Evolutionary conservation across 2,329 filamentous ascomycete genomes (phyloP).

Genomic region (Aspergillus amoenus): DNA sequence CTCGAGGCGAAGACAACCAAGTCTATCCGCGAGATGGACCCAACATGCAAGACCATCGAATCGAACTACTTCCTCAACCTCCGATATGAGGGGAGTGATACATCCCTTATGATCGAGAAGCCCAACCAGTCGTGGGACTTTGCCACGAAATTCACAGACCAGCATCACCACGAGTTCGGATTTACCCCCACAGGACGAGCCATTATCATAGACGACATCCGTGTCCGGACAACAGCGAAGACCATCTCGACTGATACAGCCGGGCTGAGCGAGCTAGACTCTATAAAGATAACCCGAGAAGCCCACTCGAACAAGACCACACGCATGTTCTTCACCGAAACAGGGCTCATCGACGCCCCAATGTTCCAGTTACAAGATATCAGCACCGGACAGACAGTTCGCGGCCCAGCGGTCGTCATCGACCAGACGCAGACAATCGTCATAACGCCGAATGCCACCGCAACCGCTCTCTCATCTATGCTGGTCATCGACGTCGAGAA

Average conservation of each 20-base stretch:
- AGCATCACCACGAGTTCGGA: slow-evolving; percentile 88
- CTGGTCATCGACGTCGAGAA: too few relatives aligned
- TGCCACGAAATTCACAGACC: slow-evolving; percentile 75
- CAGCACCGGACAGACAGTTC: slow-evolving; percentile 25
- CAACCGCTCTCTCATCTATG: slow-evolving; percentile 76
- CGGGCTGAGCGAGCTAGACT: slow-evolving; percentile 57
- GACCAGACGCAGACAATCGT: slow-evolving; percentile 79
- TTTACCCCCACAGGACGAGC: slow-evolving; percentile 77
- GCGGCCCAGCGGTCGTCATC: slow-evolving; percentile 79
- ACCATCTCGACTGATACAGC: too few relatives aligned
- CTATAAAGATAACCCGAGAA: slow-evolving; percentile 49
- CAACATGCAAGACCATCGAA: slow-evolving; percentile 67
- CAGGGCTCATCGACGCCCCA: slow-evolving; percentile 32
- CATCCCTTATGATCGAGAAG: slow-evolving; percentile 52
- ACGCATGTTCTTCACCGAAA: not conserved
- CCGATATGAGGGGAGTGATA: slow-evolving; percentile 53
- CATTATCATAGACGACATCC: slow-evolving; percentile 85
- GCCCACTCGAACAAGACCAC: slow-evolving; percentile 37
- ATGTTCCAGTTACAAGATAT: slow-evolving; percentile 39
- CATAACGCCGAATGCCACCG: slow-evolving; percentile 74
- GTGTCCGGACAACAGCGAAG: slow-evolving; percentile 70
- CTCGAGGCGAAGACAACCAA: too few relatives aligned
- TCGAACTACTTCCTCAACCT: slow-evolving; percentile 49
- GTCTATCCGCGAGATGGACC: slow-evolving; percentile 24
- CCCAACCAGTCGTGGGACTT: slow-evolving; percentile 79